Evolutionary conservation across 1,284 basidiomycete genomes (phyloP).

Genomic region (Pulveroboletus ridleyi): DNA sequence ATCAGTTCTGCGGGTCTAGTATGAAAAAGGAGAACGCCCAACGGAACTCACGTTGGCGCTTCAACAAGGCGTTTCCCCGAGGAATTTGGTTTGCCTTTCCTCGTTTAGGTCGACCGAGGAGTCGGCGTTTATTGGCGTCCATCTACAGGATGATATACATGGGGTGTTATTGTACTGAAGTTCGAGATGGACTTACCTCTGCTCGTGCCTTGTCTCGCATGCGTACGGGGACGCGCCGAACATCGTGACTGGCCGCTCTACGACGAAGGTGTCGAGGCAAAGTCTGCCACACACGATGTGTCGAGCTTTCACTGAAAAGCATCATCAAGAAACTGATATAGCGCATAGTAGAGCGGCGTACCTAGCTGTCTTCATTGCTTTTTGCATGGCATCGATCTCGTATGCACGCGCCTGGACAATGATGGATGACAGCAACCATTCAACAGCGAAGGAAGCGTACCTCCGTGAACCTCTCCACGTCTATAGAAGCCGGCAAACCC

Average conservation of each 20-base stretch:
- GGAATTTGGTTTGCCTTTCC: conserved; percentile 59
- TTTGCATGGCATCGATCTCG: conserved; percentile 89
- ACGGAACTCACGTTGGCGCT: conserved; percentile 65
- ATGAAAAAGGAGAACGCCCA: neutral
- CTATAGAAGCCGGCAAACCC: conserved; percentile 75
- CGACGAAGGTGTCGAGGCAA: conserved; percentile 89
- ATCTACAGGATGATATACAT: conserved; percentile 58
- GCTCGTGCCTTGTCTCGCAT: conserved; percentile 80
- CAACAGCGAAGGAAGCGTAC: conserved; percentile 44
- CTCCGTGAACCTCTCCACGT: conserved; percentile 89
- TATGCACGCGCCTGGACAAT: conserved; percentile 74
- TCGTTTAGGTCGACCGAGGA: conserved; percentile 55
- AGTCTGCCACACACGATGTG: conserved; percentile 88
- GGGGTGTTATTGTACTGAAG: neutral
- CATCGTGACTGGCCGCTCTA: conserved; percentile 92
- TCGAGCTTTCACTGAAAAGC: conserved; percentile 57
- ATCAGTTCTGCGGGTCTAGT: neutral
- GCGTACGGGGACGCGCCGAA: conserved; percentile 85
- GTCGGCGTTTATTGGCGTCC: conserved; percentile 73
- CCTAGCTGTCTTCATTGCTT: conserved; percentile 83
- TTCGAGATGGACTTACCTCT: conserved; percentile 62
- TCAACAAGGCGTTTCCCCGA: conserved; percentile 61
- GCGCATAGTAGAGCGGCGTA: conserved; percentile 35
- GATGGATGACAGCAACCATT: neutral
- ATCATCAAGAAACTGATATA: conserved; percentile 7